Percentiles rank a stretch among this genome's conserved stretches.
Evolutionary conservation across 1,284 basidiomycete genomes (phyloP).

Genomic region (Trichosporon faecale): DNA sequence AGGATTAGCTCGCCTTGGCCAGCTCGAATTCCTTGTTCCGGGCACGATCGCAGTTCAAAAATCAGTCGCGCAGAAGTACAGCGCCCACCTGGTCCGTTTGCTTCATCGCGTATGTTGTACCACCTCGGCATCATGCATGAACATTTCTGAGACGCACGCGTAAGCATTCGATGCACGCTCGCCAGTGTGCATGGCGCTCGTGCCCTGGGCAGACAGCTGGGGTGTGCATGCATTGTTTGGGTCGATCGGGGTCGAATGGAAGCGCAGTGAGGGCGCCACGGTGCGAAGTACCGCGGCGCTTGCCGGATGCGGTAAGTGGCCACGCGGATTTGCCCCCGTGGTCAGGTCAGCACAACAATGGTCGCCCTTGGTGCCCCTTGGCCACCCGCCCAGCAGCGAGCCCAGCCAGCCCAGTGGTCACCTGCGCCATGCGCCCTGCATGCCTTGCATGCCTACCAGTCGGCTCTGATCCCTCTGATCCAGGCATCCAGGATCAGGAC

Average conservation of each 20-base stretch:
- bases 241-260: background rate
- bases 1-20: background rate
- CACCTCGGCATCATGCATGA: background rate
- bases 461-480: background rate
- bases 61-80: background rate
- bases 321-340: slow-evolving; percentile 4
- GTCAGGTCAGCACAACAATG: background rate
- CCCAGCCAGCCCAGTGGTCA: background rate
- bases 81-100: background rate
- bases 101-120: background rate
- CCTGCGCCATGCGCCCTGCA: slow-evolving; percentile 7
- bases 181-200: background rate
- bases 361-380: background rate
- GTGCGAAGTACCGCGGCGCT: slow-evolving; percentile 6
- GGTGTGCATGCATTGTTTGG: slow-evolving; percentile 3
- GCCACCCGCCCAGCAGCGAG: background rate
- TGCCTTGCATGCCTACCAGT: background rate
- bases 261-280: slow-evolving; percentile 10
- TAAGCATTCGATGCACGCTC: background rate
- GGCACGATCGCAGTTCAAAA: background rate
- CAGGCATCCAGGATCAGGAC: slow-evolving; percentile 6
- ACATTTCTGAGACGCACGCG: background rate
- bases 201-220: background rate
- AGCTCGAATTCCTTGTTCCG: background rate
- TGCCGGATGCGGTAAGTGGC: slow-evolving; percentile 8